Evolutionary conservation across 2,329 filamentous ascomycete genomes (phyloP).

Genomic region (Ceratocystiopsis sp.): DNA sequence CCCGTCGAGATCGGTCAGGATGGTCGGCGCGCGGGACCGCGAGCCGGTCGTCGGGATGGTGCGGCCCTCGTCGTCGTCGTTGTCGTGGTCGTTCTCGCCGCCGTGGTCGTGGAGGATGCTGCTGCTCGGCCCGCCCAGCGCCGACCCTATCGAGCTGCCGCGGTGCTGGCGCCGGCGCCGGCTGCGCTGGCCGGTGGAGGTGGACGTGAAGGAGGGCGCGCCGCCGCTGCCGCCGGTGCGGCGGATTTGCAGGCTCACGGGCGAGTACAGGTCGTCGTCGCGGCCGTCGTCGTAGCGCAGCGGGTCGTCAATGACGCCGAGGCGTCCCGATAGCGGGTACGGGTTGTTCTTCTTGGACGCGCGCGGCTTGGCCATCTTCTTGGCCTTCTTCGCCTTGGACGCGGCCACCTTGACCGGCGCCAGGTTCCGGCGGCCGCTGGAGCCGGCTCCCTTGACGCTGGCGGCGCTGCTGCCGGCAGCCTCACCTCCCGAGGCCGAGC

Average conservation of each 20-base stretch:
- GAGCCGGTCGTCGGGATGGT: conserved; percentile 43
- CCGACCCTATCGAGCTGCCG: conserved; percentile 41
- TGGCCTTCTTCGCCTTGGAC: conserved; percentile 22
- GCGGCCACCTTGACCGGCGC: conserved; percentile 10
- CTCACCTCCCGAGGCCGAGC: not conserved
- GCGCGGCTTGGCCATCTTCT: conserved; percentile 39
- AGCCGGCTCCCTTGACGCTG: too few relatives aligned
- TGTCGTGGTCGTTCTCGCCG: not conserved
- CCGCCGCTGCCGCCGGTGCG: conserved; percentile 21
- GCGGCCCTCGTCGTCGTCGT: conserved; percentile 35
- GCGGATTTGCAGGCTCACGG: not conserved
- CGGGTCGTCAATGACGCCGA: conserved; percentile 13
- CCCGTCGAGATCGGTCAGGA: conserved; percentile 69
- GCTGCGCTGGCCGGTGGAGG: conserved; percentile 32
- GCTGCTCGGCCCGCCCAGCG: conserved; percentile 12
- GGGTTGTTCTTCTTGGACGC: conserved; percentile 63
- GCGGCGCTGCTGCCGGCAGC: too few relatives aligned
- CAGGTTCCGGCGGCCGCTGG: too few relatives aligned
- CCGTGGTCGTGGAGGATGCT: not conserved
- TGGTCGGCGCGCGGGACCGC: conserved; percentile 60
- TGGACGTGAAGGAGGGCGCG: conserved; percentile 36
- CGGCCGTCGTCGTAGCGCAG: conserved; percentile 1
- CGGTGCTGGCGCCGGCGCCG: conserved; percentile 15
- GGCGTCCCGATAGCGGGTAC: conserved; percentile 66
- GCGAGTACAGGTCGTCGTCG: not conserved